Conservation (phyloP, 371 early-diverging fungal species). For the Mucor saturninus region DNA sequence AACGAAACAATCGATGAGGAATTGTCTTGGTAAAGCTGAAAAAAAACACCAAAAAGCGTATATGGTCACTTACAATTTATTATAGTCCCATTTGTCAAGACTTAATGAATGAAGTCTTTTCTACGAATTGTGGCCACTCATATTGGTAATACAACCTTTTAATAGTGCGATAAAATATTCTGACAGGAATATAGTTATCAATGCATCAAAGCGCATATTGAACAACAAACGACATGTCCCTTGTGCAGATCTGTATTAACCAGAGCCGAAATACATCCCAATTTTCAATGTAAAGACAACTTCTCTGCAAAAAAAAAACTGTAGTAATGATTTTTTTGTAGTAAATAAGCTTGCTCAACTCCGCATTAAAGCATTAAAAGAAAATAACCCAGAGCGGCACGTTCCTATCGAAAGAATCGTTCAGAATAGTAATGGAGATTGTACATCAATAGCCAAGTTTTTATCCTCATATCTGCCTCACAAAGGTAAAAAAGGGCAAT, state of each 20-base stretch:
- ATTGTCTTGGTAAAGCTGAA: constrained; percentile 13
- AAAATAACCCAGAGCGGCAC: neutral
- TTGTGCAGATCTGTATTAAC: constrained; percentile 64
- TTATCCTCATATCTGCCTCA: constrained; percentile 19
- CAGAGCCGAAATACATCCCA: constrained; percentile 77
- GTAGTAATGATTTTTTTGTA: constrained; percentile 2
- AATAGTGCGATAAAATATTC: neutral
- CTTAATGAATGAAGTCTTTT: constrained; percentile 74
- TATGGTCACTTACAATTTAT: no score
- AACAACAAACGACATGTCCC: constrained; percentile 69
- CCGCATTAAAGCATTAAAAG: constrained; percentile 4
- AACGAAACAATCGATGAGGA: constrained; percentile 17
- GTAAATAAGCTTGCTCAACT: constrained; percentile 38
- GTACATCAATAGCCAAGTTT: constrained; percentile 17
- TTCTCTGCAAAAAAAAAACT: neutral
- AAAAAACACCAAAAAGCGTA: no score
- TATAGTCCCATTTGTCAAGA: constrained; percentile 76
- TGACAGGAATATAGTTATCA: constrained; percentile 49
- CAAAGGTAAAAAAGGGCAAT: constrained; percentile 12
- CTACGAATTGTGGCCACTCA: constrained; percentile 86
- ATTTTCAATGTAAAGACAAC: constrained; percentile 65
- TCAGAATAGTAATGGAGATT: constrained; percentile 27
- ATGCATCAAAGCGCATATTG: constrained; percentile 76
- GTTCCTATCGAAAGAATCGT: constrained; percentile 22
- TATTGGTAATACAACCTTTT: constrained; percentile 68